Percentiles rank a stretch among this genome's conserved stretches.
These are phyloP conservation scores for Reticulomyxa filosa DNA, from an alignment of 78 protist genomes.

Conservation along the genomic window DNA sequence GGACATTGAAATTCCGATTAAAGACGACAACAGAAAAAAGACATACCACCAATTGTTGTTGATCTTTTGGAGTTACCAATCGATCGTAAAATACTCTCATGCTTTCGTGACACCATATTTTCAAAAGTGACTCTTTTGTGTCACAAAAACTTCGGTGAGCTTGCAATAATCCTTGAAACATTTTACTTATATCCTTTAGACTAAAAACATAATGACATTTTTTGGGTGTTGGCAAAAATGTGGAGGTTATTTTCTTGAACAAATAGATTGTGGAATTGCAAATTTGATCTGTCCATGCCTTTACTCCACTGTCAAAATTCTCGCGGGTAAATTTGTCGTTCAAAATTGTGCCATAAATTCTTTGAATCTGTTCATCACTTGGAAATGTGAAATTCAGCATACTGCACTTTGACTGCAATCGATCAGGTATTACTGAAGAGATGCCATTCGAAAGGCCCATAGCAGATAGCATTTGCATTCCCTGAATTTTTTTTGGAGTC, in stretches of 20 bases:
- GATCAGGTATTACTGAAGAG: slow-evolving; percentile 19
- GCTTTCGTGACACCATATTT: slow-evolving; percentile 45
- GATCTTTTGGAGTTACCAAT: slow-evolving; percentile 26
- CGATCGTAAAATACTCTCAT: slow-evolving; percentile 52
- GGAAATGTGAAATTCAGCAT: slow-evolving; percentile 44
- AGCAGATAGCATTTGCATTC: slow-evolving; percentile 38
- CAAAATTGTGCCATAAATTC: slow-evolving; percentile 37
- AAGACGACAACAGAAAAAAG: no score
- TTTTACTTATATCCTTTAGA: slow-evolving; percentile 38
- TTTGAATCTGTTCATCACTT: slow-evolving; percentile 2
- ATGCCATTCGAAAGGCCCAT: slow-evolving; percentile 63
- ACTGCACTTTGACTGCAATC: slow-evolving; percentile 29
- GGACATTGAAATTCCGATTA: no score
- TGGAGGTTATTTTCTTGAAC: no score
- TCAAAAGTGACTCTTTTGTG: not conserved
- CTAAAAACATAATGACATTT: slow-evolving; percentile 53
- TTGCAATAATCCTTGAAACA: slow-evolving; percentile 29
- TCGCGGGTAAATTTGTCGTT: no score
- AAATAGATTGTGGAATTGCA: slow-evolving; percentile 24
- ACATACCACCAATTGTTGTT: not conserved
- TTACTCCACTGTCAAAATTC: slow-evolving; percentile 33
- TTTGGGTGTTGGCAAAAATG: slow-evolving; percentile 46
- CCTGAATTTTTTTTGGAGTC: slow-evolving; percentile 15
- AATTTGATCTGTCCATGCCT: slow-evolving; percentile 12
- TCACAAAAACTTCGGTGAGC: not conserved